Percentiles rank a stretch among this genome's conserved stretches.
These are phyloP conservation scores for Xylaria sp. DNA, from an alignment of 2,329 filamentous ascomycete species.

Conservation along the genomic window DNA sequence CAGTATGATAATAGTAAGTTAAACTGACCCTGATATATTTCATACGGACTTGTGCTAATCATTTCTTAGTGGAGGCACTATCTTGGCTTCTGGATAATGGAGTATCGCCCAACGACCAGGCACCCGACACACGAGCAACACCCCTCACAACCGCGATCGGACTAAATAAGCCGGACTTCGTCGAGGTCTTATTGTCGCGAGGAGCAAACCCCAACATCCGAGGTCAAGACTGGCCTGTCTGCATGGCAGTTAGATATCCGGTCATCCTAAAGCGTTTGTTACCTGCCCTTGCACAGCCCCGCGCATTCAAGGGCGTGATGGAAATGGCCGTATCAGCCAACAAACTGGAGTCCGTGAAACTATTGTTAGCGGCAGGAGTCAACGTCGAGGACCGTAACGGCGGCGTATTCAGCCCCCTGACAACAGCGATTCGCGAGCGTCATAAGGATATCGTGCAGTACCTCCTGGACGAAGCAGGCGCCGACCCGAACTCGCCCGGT, in stretches of 20 bases:
- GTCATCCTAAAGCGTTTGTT: slow-evolving; percentile 68
- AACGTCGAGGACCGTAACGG: slow-evolving; percentile 77
- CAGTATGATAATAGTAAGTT: slow-evolving; percentile 63
- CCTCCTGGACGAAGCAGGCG: slow-evolving; percentile 69
- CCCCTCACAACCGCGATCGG: slow-evolving; percentile 73
- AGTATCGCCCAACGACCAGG: slow-evolving; percentile 69
- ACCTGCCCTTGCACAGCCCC: slow-evolving; percentile 65
- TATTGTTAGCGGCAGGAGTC: slow-evolving; percentile 71
- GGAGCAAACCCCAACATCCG: slow-evolving; percentile 70
- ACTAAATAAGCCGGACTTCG: slow-evolving; percentile 67
- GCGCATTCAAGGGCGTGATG: slow-evolving; percentile 72
- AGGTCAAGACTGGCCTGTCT: slow-evolving; percentile 76
- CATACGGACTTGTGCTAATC: slow-evolving; percentile 8
- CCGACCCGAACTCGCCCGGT: slow-evolving; percentile 73
- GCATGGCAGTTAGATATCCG: slow-evolving; percentile 73
- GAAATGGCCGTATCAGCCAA: slow-evolving; percentile 75
- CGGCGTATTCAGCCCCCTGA: slow-evolving; percentile 76
- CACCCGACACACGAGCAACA: slow-evolving; percentile 64
- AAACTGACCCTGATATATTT: background rate
- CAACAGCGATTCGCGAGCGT: slow-evolving; percentile 72
- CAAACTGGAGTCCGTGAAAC: slow-evolving; percentile 73
- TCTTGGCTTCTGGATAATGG: slow-evolving; percentile 69
- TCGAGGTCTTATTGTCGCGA: slow-evolving; percentile 49
- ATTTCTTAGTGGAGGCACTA: slow-evolving; percentile 59
- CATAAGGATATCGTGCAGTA: slow-evolving; percentile 69